Base-by-base conservation (phyloP, 2,329 filamentous ascomycete genomes). In the Pyrenochaeta sp. region DNA sequence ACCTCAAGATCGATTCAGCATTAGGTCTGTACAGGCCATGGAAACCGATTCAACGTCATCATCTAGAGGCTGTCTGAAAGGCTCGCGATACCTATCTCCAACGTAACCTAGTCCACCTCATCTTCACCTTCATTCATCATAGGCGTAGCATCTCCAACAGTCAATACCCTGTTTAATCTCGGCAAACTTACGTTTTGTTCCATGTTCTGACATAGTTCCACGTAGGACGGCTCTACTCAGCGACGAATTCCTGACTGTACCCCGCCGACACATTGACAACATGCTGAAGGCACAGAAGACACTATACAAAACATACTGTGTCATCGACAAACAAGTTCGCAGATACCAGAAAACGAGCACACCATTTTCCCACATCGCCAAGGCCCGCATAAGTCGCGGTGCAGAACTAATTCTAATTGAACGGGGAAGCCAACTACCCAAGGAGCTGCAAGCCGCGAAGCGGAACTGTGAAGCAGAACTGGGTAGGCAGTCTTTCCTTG, bases 171-270 rank as follows among this genome's bases (percentile, higher is more conserved):
- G n/a, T n/a, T n/a, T n/a, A n/a, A n/a, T n/a, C n/a, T n/a, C n/a
- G n/a, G n/a, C n/a, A n/a, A n/a, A n/a, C n/a, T n/a, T 44, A 39
- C n/a, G 8, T 30, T 28, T 20, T 21, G 9, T 22, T n/a, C n/a
- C n/a, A n/a, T n/a, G n/a, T n/a, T n/a, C n/a, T n/a, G 29, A 62
- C 46, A 28, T 28, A 6, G 14, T 10, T 48, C 7, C 17, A 6
- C 35, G 8, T 35, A 72, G 68, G n/a, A 6, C 47, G 27, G 55
- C 61, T 6, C 29, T 70, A n/a, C 62, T 77, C 9, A 74, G 74
- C 50, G 69, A 74, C 37, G 72, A 77, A 29, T 77, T 75, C 35
- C 65, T 59, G 0, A 55, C 63, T 6, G 58, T 76, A 5, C 68
- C 73, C 1, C 58, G 63, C 8, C 54, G 60, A 11, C 68, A 69